Base-by-base conservation (phyloP, 2,329 filamentous ascomycete genomes). In the Cadophora sp. region DNA sequence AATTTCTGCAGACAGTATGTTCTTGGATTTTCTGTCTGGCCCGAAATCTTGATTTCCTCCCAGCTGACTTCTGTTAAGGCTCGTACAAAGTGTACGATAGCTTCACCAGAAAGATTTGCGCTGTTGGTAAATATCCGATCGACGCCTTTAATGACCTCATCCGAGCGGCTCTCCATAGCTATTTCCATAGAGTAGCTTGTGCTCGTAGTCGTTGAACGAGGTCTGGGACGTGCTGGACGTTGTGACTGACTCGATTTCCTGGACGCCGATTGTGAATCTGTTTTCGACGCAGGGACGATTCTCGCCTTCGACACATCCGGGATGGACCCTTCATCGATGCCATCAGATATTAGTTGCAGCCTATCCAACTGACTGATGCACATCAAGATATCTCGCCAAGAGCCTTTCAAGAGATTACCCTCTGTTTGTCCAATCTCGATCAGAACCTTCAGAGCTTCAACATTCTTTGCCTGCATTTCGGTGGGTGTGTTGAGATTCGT, bases 1-100 rank as follows among this genome's bases (percentile, higher is more conserved):
- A 99, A 88, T 80, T 99, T 99, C 78, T 99, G 96, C 70, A 99
- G 83, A 81, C 94, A 97, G 85, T 97, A 99, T 9, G 95, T 99
- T 65, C 97, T 89, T 12, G 96, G 96, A 26, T 93, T 97, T 69
- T 99, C 96, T 77, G 95, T 97, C 66, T 95, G 93, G 0, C 96
- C 96, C 0, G 96, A 98, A 3, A 96, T 97, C 78, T 97, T 95
- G 76, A 99, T 99, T 80, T 99, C 96, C 77, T 98, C 95, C 96
- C 96, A 98, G 80, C 95, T 98, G 72, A 99, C 95, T 78, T 97
- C 94, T 8, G 93, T 97, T 68, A 99, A 82, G 0, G 96, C 94
- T 66, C 90, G 90, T 62, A 97, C 95, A 78, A 99, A 99, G 78
- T 97, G 91, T 1, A 98, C 92, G 76, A 99, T 99, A 3, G 95